phyloP scores from a whole-genome alignment of 2,329 filamentous ascomycete genomes.

The Diaporthe caulivora region DNA sequence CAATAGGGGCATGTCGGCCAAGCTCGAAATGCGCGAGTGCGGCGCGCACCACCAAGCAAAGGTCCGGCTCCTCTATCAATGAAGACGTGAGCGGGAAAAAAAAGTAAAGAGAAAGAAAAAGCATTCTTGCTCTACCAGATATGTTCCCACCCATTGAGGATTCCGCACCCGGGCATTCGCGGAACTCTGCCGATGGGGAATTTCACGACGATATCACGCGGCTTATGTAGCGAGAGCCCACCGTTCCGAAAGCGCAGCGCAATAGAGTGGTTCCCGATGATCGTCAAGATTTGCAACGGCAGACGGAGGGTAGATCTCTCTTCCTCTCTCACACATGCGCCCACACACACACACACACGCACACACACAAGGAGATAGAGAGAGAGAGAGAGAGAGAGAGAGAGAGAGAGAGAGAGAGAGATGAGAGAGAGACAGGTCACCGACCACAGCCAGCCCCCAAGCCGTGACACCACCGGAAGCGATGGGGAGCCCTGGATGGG shows the following conservation, averaged over 20 bases:
- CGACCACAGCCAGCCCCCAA: background rate
- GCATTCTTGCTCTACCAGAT: background rate
- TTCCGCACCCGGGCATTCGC: constrained; percentile 25
- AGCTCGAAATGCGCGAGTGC: constrained; percentile 16
- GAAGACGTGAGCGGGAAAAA: background rate
- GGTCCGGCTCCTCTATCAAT: background rate
- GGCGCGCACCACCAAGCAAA: constrained; percentile 4
- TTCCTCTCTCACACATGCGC: background rate
- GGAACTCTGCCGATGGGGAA: constrained; percentile 28
- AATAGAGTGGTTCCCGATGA: constrained; percentile 24
- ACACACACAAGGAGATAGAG: background rate
- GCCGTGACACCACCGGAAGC: background rate
- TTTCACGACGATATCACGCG: constrained; percentile 13
- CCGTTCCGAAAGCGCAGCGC: constrained; percentile 27
- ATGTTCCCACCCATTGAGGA: constrained; percentile 1
- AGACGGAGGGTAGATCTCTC: background rate
- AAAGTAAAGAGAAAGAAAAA: background rate
- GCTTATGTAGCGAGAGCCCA: background rate
- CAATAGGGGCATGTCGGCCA: constrained; percentile 18
- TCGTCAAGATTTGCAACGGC: constrained; percentile 24
- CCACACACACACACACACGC: too few relatives aligned
- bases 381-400: too few relatives aligned
- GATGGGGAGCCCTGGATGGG: constrained; percentile 1
- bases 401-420: background rate
- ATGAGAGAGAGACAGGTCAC: background rate